Evolutionary conservation across 148 eudicot genomes (phyloP), one percentile per base, ranked within the genome.

Genomic region (Rhododendron simsii): DNA sequence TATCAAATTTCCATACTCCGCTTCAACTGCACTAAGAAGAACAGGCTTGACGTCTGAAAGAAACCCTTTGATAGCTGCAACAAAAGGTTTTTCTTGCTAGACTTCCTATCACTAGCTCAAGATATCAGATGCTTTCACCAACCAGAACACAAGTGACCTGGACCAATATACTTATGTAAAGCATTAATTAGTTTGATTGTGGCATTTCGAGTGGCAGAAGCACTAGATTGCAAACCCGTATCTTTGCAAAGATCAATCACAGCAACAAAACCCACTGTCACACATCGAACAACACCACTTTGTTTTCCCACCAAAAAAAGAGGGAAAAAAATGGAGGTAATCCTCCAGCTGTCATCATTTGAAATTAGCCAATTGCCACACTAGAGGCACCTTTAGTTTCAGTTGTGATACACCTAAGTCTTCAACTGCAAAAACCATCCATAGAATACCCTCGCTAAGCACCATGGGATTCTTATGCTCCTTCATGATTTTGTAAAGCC

Each of bases 201-300:
- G 84, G 98, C 93, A 95, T 94, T 97, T 88, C 96, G 93, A 57
- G 99, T 94, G 39, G 98, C 98, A 84, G 99, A 96, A 86, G 93
- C 93, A 91, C 99, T 97, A 48, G 99, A 97, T 87, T 95, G 98
- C 88, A 97, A 88, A 33, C 98, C 99, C 47, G 92, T 93, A 67
- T 95, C 98, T 92, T 97, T 97, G 95, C 98, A 95, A 92, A 97
- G 94, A 84, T 97, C 98, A 87, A 97, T 94, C 84, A 97, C 86
- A 86, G 81, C 77, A 79, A 51, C 51, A 81, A 14, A 5, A 53
- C 59, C 2, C 16, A 47, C 55, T 26, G 9, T 83, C 45, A 81
- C 45, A 50, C 53, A 28, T 48, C 0, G 59, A 79, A 79, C 37
- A 10, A 79, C 20, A 7, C 48, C 37, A 48, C 45, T 80, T 28